These are phyloP conservation scores for Rhizophagus clarus DNA, from an alignment of 192 early-diverging fungal species.

Conservation along the genomic window DNA sequence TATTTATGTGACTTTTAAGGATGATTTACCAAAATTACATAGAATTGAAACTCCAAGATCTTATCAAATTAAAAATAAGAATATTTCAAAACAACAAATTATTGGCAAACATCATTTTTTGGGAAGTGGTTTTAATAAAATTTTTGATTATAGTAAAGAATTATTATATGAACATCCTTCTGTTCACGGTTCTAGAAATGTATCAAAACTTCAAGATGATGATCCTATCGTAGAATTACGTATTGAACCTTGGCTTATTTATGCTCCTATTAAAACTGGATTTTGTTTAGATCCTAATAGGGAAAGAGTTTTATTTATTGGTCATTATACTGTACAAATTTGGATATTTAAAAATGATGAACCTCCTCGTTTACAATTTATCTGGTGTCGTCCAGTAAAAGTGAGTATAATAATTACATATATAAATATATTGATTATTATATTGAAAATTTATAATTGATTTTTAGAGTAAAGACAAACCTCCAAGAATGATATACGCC, in stretches of 20 bases:
- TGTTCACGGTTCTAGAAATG: background rate
- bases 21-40: background rate
- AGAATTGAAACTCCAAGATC: background rate
- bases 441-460: background rate
- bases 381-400: conserved; percentile 10
- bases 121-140: background rate
- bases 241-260: conserved; percentile 22
- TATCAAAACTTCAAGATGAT: background rate
- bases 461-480: background rate
- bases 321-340: conserved; percentile 10
- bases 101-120: conserved; percentile 6
- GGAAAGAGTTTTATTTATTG: conserved; percentile 16
- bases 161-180: conserved; percentile 8
- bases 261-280: conserved; percentile 12
- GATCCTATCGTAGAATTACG: conserved; percentile 3
- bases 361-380: background rate
- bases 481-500: background rate
- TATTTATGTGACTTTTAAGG: background rate
- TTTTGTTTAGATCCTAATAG: conserved; percentile 8
- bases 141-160: background rate
- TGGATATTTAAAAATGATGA: conserved; percentile 3
- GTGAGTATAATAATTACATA: background rate
- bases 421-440: too few relatives aligned
- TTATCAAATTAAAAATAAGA: background rate
- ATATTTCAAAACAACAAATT: background rate